Evolutionary conservation across 371 early-diverging fungal species (phyloP).

Genomic region (Mortierella sp.): DNA sequence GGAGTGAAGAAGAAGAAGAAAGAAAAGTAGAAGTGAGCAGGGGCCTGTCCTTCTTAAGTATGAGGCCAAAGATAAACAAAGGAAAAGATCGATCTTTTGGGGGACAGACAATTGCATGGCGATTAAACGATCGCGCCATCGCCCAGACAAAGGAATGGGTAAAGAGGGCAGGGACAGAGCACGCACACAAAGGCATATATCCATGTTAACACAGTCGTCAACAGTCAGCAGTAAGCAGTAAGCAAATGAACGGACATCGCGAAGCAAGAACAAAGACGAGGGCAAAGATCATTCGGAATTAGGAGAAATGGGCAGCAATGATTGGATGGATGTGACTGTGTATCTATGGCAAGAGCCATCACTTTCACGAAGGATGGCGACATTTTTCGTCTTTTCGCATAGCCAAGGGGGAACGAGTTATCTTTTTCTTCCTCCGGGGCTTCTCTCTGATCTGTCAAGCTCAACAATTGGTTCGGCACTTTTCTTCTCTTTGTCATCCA

Average conservation of each 20-base stretch:
- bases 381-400: conserved; percentile 2
- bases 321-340: conserved; percentile 14
- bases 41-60: not conserved
- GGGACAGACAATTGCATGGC: not conserved
- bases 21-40: not conserved
- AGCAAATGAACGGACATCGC: not conserved
- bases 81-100: not conserved
- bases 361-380: not conserved
- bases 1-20: not conserved
- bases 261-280: not conserved
- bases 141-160: not conserved
- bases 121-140: conserved; percentile 17
- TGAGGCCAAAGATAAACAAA: not conserved
- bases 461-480: not conserved
- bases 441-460: not conserved
- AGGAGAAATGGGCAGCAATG: not conserved
- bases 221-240: not conserved
- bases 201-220: not conserved
- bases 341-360: not conserved
- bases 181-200: too few species aligned
- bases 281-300: not conserved
- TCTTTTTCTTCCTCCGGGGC: not conserved
- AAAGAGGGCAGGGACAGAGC: not conserved
- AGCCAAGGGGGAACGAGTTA: not conserved
- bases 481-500: not conserved